phyloP scores from a whole-genome alignment of 495 filamentous ascomycete genomes.

The Aspergillus nanangensis region DNA sequence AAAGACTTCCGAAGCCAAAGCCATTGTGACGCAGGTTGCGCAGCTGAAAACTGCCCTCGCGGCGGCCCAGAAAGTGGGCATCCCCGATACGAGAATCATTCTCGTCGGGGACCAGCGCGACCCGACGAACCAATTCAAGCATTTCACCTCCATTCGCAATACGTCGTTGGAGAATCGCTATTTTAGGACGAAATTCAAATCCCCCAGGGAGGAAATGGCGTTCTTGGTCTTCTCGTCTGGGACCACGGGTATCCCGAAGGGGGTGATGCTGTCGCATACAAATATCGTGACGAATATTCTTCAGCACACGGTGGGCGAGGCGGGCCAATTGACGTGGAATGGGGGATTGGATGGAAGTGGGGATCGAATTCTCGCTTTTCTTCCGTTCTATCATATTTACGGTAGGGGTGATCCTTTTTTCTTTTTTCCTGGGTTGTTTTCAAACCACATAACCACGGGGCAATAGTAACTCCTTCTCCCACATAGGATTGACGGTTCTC shows the following conservation, averaged over 20 bases:
- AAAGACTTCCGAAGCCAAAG: constrained; percentile 73
- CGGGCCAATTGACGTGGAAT: constrained; percentile 52
- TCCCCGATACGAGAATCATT: constrained; percentile 62
- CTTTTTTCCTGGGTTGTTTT: background rate
- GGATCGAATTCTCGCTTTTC: constrained; percentile 70
- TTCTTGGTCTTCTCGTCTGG: constrained; percentile 82
- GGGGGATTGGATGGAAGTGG: constrained; percentile 58
- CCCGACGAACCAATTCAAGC: constrained; percentile 54
- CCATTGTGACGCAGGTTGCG: constrained; percentile 64
- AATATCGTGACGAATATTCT: constrained; percentile 76
- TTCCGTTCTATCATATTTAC: constrained; percentile 97
- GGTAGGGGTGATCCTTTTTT: constrained; percentile 47
- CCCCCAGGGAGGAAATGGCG: constrained; percentile 45
- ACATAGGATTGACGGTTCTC: constrained; percentile 66
- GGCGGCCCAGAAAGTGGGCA: constrained; percentile 64
- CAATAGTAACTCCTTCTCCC: too few relatives aligned
- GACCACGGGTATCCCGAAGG: constrained; percentile 91
- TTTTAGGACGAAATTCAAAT: constrained; percentile 41
- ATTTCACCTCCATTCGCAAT: constrained; percentile 70
- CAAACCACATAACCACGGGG: too few relatives aligned
- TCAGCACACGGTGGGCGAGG: constrained; percentile 55
- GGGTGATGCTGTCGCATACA: constrained; percentile 77
- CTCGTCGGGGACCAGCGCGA: constrained; percentile 74
- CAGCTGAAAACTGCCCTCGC: constrained; percentile 56
- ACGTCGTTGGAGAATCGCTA: constrained; percentile 45